These are phyloP conservation scores for Gamsiella multidivaricata DNA, from an alignment of 192 early-diverging fungal species.

Conservation along the genomic window DNA sequence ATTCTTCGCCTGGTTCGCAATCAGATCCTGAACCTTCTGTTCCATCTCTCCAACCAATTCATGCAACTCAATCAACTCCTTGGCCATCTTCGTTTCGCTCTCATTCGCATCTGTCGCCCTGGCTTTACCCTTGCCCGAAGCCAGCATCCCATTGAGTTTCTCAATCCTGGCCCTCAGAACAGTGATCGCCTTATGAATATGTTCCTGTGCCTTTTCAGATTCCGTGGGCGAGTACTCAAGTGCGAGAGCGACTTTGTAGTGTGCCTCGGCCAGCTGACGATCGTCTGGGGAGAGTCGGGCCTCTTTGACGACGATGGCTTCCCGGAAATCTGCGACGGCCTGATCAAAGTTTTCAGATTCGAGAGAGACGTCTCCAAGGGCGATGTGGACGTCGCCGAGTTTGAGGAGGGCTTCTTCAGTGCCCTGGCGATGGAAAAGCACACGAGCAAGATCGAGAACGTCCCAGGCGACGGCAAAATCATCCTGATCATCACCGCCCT, in stretches of 20 bases:
- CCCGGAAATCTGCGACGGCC: slow-evolving; percentile 69
- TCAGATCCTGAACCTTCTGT: slow-evolving; percentile 63
- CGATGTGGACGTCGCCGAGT: slow-evolving; percentile 77
- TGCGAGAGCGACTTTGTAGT: slow-evolving; percentile 78
- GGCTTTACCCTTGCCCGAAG: slow-evolving; percentile 62
- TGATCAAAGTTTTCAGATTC: slow-evolving; percentile 81
- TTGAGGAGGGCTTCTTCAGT: slow-evolving; percentile 59
- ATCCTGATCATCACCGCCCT: slow-evolving; percentile 55
- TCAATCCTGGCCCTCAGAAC: slow-evolving; percentile 66
- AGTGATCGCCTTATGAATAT: slow-evolving; percentile 64
- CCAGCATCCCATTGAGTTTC: slow-evolving; percentile 49
- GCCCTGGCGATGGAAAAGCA: slow-evolving; percentile 73
- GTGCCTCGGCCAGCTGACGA: slow-evolving; percentile 74
- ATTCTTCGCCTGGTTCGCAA: slow-evolving; percentile 47
- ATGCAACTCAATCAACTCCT: slow-evolving; percentile 70
- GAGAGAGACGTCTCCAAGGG: slow-evolving; percentile 88
- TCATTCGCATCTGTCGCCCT: slow-evolving; percentile 32
- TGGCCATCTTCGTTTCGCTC: slow-evolving; percentile 50
- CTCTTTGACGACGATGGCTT: slow-evolving; percentile 67
- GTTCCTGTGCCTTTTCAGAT: slow-evolving; percentile 61
- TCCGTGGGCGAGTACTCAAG: slow-evolving; percentile 65
- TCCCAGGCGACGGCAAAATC: slow-evolving; percentile 88
- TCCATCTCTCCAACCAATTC: slow-evolving; percentile 73
- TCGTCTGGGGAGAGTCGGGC: slow-evolving; percentile 58
- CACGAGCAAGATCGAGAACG: slow-evolving; percentile 83